Base-by-base conservation (phyloP, 2,329 filamentous ascomycete species). In the Alternaria sp. region DNA sequence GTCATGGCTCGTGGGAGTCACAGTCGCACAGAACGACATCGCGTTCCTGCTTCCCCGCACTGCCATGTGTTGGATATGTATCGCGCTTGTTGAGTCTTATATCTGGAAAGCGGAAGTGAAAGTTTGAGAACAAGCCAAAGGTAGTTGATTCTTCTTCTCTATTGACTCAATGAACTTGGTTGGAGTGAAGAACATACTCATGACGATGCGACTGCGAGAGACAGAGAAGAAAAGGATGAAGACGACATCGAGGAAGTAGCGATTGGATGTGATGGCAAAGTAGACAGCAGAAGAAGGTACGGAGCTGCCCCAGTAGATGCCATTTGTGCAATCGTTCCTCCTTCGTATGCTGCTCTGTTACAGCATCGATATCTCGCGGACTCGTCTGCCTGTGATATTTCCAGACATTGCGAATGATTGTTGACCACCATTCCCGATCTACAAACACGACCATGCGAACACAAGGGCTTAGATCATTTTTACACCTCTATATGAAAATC, bases 1-100 rank as follows among this genome's bases (percentile, higher is more conserved):
- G 56, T 58, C 41, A 48, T 50, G 51, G 43, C 50, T 62, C 36
- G 44, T 62, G 45, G 34, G 51, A 62, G 56, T 52, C 53, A 64
- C 54, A 41, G 59, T 60, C 20, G 48, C 27, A 59, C 55, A 46
- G 22, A 27, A 60, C 10, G 41, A 55, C 54, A 54, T 50, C 22
- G 43, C 49, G 45, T 52, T 50, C 34, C 18, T 41, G 22, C 30
- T 41, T 61, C 36, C 28, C n/a, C 41, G 43, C 22, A 46, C 14
- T n/a, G 46, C 38, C 46, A 34, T 41, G 28, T 49, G 28, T 50
- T 50, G 43, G 28, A 44, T 34, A 27, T 20, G n/a, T 5, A 41
- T 43, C 41, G 18, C n/a, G 14, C 41, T 12, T 25, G 3, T n/a
- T 34, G 16, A 11, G 25, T 27, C 27, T 30, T 8, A 48, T 14